Evolutionary conservation across 2,329 filamentous ascomycete species (phyloP).

Genomic region (Pseudogymnoascus pannorum): DNA sequence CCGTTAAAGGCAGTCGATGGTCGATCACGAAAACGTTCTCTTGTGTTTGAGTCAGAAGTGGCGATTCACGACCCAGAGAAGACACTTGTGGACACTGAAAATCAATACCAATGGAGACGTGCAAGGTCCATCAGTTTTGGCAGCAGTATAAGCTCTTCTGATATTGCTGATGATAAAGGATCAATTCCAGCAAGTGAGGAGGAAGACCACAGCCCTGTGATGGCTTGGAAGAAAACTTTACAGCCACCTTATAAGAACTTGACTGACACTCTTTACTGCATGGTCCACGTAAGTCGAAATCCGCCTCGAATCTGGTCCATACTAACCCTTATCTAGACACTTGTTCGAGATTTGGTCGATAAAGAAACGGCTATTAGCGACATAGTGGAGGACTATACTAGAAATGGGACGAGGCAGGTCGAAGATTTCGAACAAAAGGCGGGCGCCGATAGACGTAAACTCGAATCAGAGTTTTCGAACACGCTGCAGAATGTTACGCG

Average conservation of each 20-base stretch:
- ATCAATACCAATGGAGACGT: neutral
- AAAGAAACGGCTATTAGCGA: constrained; percentile 26
- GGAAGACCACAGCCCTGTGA: constrained; percentile 10
- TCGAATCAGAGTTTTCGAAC: neutral
- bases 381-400: constrained; percentile 24
- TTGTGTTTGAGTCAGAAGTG: neutral
- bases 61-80: constrained; percentile 16
- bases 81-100: constrained; percentile 17
- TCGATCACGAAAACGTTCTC: neutral
- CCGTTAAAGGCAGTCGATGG: neutral
- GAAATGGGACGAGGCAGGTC: constrained; percentile 23
- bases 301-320: neutral
- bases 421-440: constrained; percentile 17
- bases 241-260: constrained; percentile 26
- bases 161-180: neutral
- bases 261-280: constrained; percentile 21
- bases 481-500: constrained; percentile 11
- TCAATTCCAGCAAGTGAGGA: constrained; percentile 8
- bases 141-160: constrained; percentile 15
- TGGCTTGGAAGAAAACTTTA: constrained; percentile 23
- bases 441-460: constrained; percentile 13
- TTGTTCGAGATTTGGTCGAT: constrained; percentile 23
- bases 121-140: constrained; percentile 17
- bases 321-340: constrained; percentile 23
- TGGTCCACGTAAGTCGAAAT: constrained; percentile 25